Percentiles rank a stretch among this genome's conserved stretches.
Conservation (phyloP, 805 yeast genomes). For the Pichia scutulata region DNA sequence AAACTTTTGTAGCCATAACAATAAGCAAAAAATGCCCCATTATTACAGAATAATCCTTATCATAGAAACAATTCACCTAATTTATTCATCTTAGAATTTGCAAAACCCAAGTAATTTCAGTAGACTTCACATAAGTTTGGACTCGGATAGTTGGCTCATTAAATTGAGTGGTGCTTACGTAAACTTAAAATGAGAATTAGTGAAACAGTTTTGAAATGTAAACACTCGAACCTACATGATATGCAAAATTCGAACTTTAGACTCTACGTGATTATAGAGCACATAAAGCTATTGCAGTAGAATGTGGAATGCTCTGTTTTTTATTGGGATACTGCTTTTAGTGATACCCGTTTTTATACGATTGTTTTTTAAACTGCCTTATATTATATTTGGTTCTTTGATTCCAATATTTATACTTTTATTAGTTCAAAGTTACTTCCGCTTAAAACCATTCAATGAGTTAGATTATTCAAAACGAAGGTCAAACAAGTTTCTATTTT, state of each 20-base stretch:
- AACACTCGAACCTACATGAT: neutral
- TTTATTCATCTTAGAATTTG: no score
- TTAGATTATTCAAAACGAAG: neutral
- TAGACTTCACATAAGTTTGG: no score
- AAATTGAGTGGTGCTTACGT: no score
- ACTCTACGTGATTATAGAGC: no score
- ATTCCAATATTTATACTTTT: slow-evolving; percentile 11
- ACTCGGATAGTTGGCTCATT: no score
- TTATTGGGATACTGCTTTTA: slow-evolving; percentile 1
- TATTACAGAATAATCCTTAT: no score
- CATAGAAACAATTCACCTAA: no score
- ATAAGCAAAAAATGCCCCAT: no score
- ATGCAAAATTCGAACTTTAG: no score
- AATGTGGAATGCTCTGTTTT: neutral
- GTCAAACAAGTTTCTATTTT: slow-evolving; percentile 16
- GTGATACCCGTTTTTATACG: slow-evolving; percentile 6
- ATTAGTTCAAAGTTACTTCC: neutral
- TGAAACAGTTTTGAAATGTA: neutral
- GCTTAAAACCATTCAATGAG: neutral
- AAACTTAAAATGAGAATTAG: neutral
- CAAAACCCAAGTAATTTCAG: no score
- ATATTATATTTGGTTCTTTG: slow-evolving; percentile 11
- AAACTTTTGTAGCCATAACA: no score
- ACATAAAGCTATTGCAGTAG: neutral
- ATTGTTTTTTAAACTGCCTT: slow-evolving; percentile 5